Evolutionary conservation across 768 basidiomycete species (phyloP), one percentile per base, ranked within the genome.

Genomic region (Gymnopilus junonius): DNA sequence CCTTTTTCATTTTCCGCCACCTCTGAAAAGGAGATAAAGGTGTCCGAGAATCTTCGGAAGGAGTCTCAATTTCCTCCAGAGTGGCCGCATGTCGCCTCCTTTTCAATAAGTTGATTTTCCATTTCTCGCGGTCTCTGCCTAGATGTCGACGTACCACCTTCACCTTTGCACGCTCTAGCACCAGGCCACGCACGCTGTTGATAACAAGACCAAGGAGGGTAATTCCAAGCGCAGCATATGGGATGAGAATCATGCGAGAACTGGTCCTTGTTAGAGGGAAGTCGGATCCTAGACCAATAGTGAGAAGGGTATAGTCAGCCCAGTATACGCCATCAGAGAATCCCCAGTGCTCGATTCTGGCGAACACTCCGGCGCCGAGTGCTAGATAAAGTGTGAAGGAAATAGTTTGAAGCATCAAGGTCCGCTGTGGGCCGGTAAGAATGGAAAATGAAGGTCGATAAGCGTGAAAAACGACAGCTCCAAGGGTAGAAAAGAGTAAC

Each of bases 291-390:
- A 81, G 69, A 0, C 80, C 79, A 45, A 80, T 76, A 0, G 79
- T 81, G 34, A 81, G 67, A 14, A 81, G 70, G 1, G 80, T 79
- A 59, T 81, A 82, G 56, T 80, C 77, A 1, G 77, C 78, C 79
- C 78, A 80, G 62, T 80, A 81, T 0, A 82, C 61, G 2, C 70
- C 79, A 50, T 82, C 77, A 23, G 75, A 63, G 61, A 75, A 82
- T 23, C 67, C 59, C 80, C 79, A 80, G 5, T 66, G 69, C 53
- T 81, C 77, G 20, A 79, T 64, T 0, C 56, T 50, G 5, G 77
- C 65, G 59, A 79, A 81, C 7, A 82, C 69, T 0, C 73, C 78
- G 1, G 76, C 80, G 14, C 79, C 78, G 4, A 76, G 66, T 2
- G 78, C 75, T 23, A 81, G 74, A 54, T 82, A 81, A 3, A 77